Percentiles rank a stretch among this genome's conserved stretches.
Conservation (phyloP, 2,329 filamentous ascomycete species). For the Penicillium oxalicum region DNA sequence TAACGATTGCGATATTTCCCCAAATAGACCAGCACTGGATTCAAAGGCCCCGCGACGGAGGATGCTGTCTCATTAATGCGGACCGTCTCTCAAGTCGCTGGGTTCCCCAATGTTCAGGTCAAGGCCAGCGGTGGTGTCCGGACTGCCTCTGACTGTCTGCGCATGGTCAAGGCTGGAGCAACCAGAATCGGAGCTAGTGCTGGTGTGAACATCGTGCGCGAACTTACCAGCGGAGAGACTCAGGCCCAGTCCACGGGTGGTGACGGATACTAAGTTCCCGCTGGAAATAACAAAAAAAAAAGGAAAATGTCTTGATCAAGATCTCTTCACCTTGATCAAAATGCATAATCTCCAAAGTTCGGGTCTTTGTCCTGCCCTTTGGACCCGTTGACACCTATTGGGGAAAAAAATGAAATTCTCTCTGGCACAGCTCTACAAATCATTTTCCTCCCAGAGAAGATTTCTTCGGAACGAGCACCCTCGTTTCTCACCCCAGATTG, state of each 20-base stretch:
- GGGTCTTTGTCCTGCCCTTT: no score
- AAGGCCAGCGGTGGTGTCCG: conserved; percentile 56
- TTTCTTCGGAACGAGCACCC: no score
- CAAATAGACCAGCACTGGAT: conserved; percentile 50
- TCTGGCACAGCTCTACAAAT: no score
- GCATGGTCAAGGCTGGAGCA: conserved; percentile 54
- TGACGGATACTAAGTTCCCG: conserved; percentile 6
- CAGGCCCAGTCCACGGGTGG: conserved; percentile 18
- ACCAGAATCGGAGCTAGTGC: conserved; percentile 52
- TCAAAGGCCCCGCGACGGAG: conserved; percentile 48
- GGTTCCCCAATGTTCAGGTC: conserved; percentile 40
- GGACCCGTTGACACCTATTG: no score
- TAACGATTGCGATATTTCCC: no score
- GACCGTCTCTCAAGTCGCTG: conserved; percentile 42
- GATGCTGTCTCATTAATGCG: conserved; percentile 52
- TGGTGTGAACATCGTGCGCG: conserved; percentile 52
- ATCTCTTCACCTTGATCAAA: no score
- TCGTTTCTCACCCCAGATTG: no score
- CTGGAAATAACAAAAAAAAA: neutral
- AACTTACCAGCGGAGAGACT: conserved; percentile 21
- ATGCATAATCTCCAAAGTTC: no score
- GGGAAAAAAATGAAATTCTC: no score
- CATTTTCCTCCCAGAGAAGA: no score
- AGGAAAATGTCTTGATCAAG: no score
- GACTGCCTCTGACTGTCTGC: conserved; percentile 45